Evolutionary conservation across 129 eudicot genomes (phyloP), one percentile per base, ranked within the genome.

Genomic region (Artemisia argyi): DNA sequence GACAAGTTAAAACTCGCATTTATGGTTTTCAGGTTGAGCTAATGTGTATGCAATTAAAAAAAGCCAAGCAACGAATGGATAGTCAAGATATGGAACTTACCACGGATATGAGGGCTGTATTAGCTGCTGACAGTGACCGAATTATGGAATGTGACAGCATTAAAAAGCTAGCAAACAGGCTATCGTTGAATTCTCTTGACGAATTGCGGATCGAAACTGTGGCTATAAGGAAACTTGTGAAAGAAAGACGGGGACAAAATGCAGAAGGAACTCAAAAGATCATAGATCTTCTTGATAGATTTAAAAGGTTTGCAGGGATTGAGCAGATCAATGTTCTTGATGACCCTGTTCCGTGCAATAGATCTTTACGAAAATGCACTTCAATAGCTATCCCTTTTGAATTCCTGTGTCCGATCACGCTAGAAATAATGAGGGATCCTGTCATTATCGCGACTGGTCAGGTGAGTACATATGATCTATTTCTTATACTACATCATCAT

Each of bases 391-490:
- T 88, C 7, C 97, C 98, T 39, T 73, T 89, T 22, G 96, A 93
- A 35, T 93, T 93, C 58, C 74, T 89, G 11, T 93, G 98, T 69
- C 97, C 98, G 4, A 85, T 93, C 60, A 87, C 97, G 2, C 76
- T 87, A 19, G 95, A 93, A 73, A 93, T 93, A 18, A 89, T 93
- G 98, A 74, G 85, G 35, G 98, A 93, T 78, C 97, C 98, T 26
- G 97, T 89, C 18, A 89, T 93, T 65, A 75, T 93, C 22, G 82
- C 98, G 4, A 93, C 90, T 14, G 96, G 98, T 71, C 97, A 89
- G 93, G 96, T 89, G 79, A 35, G 24, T 69, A 60, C 49, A 47
- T 50, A 63, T 69, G 39, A 20, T 10, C 30, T 54, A 19, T 19
- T 9, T 28, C 1, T 11, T 9, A 76, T 54, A 58, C 72, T 65